Evolutionary conservation across 345 rosid genomes (phyloP).

Genomic region (Erodium maritimum): DNA sequence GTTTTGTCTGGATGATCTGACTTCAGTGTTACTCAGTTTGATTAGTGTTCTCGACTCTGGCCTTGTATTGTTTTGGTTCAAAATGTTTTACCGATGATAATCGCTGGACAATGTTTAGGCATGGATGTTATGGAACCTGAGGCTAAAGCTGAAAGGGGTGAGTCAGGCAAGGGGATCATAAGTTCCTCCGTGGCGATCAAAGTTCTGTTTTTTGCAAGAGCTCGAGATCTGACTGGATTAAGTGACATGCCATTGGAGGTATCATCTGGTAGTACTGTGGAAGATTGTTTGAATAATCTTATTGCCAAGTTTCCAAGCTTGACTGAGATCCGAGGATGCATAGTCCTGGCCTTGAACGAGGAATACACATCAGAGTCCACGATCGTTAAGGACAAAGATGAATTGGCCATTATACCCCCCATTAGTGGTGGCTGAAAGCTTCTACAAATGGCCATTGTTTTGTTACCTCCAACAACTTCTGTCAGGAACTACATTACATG

Average conservation of each 20-base stretch:
- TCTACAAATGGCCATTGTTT: too few species aligned
- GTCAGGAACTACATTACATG: too few species aligned
- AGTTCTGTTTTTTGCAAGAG: constrained; percentile 77
- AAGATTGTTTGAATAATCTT: constrained; percentile 53
- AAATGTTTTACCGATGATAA: too few species aligned
- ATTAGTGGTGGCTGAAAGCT: constrained; percentile 79
- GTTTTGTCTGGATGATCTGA: neutral
- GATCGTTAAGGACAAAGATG: too few species aligned
- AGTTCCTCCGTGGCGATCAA: constrained; percentile 33
- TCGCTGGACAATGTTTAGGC: neutral
- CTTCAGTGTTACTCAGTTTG: neutral
- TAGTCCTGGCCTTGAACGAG: constrained; percentile 72
- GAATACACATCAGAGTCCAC: constrained; percentile 19
- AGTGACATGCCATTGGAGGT: constrained; percentile 41
- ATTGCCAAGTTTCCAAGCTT: constrained; percentile 48
- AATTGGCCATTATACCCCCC: constrained; percentile 75
- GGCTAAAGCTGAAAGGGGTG: neutral
- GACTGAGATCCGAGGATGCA: constrained; percentile 54
- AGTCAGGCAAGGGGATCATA: neutral
- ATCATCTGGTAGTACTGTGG: constrained; percentile 49
- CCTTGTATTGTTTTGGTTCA: neutral
- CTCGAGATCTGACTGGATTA: constrained; percentile 67
- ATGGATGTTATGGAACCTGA: neutral
- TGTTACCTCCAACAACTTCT: neutral
- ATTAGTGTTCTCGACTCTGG: neutral